A percentile compares a stretch with the other conserved stretches of the same genome.
Conservation (phyloP, 768 basidiomycete genomes). For the Trametopsis cervina region DNA sequence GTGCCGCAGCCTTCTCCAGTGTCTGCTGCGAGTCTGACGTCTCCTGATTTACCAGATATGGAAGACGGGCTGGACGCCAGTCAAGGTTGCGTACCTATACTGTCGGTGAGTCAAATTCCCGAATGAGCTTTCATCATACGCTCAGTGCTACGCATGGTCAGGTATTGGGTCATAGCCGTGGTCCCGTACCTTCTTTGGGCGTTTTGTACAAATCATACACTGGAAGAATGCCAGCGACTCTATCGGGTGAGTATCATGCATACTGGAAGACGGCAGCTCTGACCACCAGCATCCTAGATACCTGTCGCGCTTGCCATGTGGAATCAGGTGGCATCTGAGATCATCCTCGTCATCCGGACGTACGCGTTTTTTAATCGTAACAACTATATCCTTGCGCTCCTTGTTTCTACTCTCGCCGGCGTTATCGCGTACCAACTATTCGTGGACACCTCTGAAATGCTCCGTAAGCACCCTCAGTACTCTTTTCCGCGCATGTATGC, state of each 20-base stretch:
- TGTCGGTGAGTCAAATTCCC: conserved; percentile 51
- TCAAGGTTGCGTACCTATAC: conserved; percentile 78
- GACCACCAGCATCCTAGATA: conserved; percentile 40
- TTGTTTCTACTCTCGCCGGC: conserved; percentile 60
- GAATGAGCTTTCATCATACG: conserved; percentile 1
- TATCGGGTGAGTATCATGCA: conserved; percentile 48
- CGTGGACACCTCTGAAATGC: conserved; percentile 73
- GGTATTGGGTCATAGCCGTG: conserved; percentile 78
- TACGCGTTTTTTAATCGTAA: conserved; percentile 86
- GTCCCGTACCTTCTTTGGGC: conserved; percentile 74
- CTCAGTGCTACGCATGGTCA: conserved; percentile 19
- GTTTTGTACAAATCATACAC: conserved; percentile 64
- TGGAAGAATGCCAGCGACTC: conserved; percentile 58
- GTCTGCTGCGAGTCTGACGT: conserved; percentile 4
- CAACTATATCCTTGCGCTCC: conserved; percentile 52
- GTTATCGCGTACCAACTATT: conserved; percentile 79
- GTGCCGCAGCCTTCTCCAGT: conserved; percentile 17
- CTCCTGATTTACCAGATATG: conserved; percentile 47
- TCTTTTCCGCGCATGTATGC: not conserved
- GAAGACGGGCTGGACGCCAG: conserved; percentile 80
- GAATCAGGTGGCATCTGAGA: conserved; percentile 83
- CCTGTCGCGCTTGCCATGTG: conserved; percentile 80
- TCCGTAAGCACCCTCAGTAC: conserved; percentile 37
- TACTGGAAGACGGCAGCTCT: conserved; percentile 1
- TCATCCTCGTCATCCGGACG: conserved; percentile 75